Conservation (phyloP, 192 early-diverging fungal species). For the Gorgonomyces haynaldii region DNA sequence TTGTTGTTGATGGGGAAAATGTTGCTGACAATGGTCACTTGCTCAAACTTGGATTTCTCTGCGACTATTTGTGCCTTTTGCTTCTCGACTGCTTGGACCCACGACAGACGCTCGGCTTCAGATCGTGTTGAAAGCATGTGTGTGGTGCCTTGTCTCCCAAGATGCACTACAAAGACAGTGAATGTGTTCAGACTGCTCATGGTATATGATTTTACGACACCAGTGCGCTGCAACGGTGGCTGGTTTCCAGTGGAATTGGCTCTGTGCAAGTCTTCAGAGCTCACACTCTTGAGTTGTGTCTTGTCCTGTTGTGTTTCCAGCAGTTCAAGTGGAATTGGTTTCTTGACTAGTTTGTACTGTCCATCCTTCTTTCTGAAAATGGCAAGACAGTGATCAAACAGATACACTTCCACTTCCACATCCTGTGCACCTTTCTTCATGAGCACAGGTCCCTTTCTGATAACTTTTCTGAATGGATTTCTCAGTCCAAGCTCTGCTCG, state of each 20-base stretch:
- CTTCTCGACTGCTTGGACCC: constrained; percentile 70
- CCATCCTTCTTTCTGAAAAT: constrained; percentile 27
- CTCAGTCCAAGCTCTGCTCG: no score
- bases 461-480: constrained; percentile 57
- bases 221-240: no score
- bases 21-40: constrained; percentile 39
- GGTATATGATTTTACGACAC: no score
- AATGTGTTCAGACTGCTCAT: no score
- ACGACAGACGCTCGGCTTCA: constrained; percentile 61
- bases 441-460: constrained; percentile 60
- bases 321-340: constrained; percentile 6
- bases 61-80: constrained; percentile 35
- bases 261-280: no score
- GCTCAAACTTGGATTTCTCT: constrained; percentile 38
- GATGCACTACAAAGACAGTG: constrained; percentile 65
- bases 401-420: constrained; percentile 59
- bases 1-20: constrained; percentile 41
- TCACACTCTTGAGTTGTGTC: no score
- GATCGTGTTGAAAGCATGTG: constrained; percentile 63
- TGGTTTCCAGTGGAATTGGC: no score
- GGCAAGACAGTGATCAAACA: constrained; percentile 67
- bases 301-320: constrained; percentile 2
- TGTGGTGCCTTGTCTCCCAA: constrained; percentile 60
- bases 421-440: constrained; percentile 51
- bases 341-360: no score